phyloP scores from a whole-genome alignment of 2,329 filamentous ascomycete genomes.

The Penicillium thymicola region DNA sequence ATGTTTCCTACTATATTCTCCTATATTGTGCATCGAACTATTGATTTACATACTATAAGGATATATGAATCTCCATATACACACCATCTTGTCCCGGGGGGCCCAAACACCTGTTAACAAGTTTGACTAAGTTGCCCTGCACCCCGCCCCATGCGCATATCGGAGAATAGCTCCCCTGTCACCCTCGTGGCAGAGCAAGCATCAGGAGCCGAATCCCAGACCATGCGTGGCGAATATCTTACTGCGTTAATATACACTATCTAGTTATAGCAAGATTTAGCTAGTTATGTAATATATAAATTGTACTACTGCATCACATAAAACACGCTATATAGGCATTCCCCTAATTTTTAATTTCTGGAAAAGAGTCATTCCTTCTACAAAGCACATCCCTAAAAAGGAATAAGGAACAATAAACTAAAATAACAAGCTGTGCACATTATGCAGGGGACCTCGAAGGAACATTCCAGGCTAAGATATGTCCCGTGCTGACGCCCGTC shows the following conservation, averaged over 20 bases:
- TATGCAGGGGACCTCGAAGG: background rate
- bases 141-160: background rate
- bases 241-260: background rate
- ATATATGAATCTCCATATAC: background rate
- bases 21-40: background rate
- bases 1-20: background rate
- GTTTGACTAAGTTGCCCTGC: background rate
- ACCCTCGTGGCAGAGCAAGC: conserved; percentile 10
- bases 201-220: background rate
- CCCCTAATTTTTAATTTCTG: conserved; percentile 2
- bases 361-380: conserved; percentile 13
- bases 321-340: conserved; percentile 9
- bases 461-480: background rate
- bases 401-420: background rate
- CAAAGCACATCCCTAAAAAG: conserved; percentile 2
- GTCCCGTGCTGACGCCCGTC: conserved; percentile 1
- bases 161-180: conserved; percentile 5
- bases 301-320: background rate
- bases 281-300: background rate
- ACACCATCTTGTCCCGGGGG: background rate
- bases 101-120: background rate
- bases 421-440: background rate
- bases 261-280: background rate
- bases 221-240: background rate
- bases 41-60: background rate